phyloP scores from a whole-genome alignment of 2,329 filamentous ascomycete genomes.

The Paraconiothyrium brasiliense region DNA sequence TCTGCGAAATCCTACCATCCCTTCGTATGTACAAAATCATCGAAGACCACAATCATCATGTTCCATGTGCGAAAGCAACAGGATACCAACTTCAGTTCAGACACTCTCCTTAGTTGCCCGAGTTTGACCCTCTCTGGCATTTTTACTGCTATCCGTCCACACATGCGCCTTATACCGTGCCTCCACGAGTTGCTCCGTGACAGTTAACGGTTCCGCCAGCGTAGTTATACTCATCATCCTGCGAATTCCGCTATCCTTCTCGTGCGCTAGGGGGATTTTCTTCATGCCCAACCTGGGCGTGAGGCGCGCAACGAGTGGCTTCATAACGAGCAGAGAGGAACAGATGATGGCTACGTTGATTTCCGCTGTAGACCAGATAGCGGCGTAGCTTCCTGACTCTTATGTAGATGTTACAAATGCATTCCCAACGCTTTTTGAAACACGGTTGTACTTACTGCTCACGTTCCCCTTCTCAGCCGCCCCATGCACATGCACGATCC shows the following conservation, averaged over 20 bases:
- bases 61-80: no score
- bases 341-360: constrained; percentile 57
- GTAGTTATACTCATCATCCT: constrained; percentile 6
- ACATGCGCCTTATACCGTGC: constrained; percentile 2
- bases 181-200: background rate
- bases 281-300: constrained; percentile 43
- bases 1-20: no score
- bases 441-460: constrained; percentile 31
- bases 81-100: background rate
- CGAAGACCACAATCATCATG: no score
- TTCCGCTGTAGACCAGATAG: constrained; percentile 55
- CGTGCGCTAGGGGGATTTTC: constrained; percentile 22
- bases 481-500: constrained; percentile 36
- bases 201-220: background rate
- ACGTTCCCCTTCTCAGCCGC: constrained; percentile 29
- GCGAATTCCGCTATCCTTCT: background rate
- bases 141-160: background rate
- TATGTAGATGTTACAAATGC: background rate
- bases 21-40: no score
- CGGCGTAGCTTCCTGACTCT: constrained; percentile 51
- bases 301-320: constrained; percentile 49
- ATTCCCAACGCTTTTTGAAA: background rate
- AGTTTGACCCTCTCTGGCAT: background rate
- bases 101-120: background rate
- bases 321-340: constrained; percentile 55